Conservation (phyloP, 1,284 basidiomycete genomes). For the Ustilago trichophora region DNA sequence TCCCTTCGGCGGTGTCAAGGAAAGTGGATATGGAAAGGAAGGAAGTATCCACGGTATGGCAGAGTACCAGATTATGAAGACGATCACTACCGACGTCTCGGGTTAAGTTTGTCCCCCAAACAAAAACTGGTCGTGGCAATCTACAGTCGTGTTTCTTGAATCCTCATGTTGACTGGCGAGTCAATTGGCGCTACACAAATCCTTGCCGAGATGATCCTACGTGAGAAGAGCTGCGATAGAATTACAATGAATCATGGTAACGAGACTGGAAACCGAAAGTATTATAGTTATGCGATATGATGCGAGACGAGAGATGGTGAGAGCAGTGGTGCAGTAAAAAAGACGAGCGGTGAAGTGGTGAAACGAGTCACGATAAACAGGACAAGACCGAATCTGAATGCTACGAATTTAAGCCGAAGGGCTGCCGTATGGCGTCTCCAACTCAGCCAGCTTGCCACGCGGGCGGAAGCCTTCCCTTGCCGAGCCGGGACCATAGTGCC, state of each 20-base stretch:
- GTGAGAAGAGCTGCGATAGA: slow-evolving; percentile 9
- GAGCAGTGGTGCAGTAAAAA: too few species aligned
- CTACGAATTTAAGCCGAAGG: slow-evolving; percentile 24
- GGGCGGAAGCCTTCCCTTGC: slow-evolving; percentile 42
- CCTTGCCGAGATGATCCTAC: too few species aligned
- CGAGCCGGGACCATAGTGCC: slow-evolving; percentile 27
- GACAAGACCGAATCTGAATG: background rate
- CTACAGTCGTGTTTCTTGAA: too few species aligned
- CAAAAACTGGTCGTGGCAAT: too few species aligned
- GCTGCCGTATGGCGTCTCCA: slow-evolving; percentile 36
- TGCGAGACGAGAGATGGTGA: too few species aligned
- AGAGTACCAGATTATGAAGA: slow-evolving; percentile 40
- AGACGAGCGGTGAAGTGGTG: too few species aligned
- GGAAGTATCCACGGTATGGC: slow-evolving; percentile 29
- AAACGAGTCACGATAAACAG: too few species aligned
- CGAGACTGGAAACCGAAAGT: too few species aligned
- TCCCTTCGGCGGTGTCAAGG: slow-evolving; percentile 40
- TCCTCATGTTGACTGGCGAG: too few species aligned
- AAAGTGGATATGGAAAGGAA: slow-evolving; percentile 40
- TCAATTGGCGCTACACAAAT: too few species aligned
- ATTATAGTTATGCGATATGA: too few species aligned
- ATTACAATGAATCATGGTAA: slow-evolving; percentile 24
- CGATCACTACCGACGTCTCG: slow-evolving; percentile 29
- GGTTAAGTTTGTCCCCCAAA: too few species aligned
- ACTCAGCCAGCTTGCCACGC: slow-evolving; percentile 40